Percentiles rank a stretch among this genome's conserved stretches.
Evolutionary conservation across 139 green algal species (phyloP).

Genomic region (Chlamydomonas eustigma): DNA sequence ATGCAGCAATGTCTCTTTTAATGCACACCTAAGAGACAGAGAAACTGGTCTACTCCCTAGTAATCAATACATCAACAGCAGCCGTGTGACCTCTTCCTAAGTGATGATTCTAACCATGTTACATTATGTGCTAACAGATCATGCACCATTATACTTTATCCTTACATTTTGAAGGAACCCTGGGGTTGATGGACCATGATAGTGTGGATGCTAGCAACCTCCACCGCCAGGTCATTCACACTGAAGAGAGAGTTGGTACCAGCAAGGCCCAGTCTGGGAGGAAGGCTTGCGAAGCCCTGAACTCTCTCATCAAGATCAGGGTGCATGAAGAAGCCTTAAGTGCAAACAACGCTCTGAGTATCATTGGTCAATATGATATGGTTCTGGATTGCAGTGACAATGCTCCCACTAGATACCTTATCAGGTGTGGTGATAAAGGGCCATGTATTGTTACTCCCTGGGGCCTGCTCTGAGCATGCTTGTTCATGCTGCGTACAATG

Average conservation of each 20-base stretch:
- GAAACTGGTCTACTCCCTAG: too few species aligned
- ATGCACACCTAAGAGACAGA: too few species aligned
- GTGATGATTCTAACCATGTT: too few species aligned
- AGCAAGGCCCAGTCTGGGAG: conserved; percentile 79
- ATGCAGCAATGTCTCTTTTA: too few species aligned
- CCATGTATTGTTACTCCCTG: too few species aligned
- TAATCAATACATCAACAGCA: too few species aligned
- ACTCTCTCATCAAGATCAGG: conserved; percentile 53
- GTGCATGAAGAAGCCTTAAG: conserved; percentile 57
- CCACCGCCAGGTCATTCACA: conserved; percentile 80
- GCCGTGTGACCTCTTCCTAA: too few species aligned
- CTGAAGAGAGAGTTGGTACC: conserved; percentile 57
- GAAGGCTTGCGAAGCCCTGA: conserved; percentile 53
- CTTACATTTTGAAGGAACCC: conserved; percentile 30
- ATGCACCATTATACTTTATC: not conserved
- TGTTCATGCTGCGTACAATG: too few species aligned
- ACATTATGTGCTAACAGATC: too few species aligned
- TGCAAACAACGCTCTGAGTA: conserved; percentile 61
- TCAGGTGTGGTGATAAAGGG: conserved; percentile 67
- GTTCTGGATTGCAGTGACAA: conserved; percentile 95
- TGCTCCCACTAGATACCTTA: conserved; percentile 84
- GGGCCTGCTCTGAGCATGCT: too few species aligned
- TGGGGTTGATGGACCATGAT: conserved; percentile 86
- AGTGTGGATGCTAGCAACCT: conserved; percentile 84
- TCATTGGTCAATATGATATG: conserved; percentile 79